These are phyloP conservation scores for Pezicula rhizophila DNA, from an alignment of 2,329 filamentous ascomycete genomes.

Conservation along the genomic window DNA sequence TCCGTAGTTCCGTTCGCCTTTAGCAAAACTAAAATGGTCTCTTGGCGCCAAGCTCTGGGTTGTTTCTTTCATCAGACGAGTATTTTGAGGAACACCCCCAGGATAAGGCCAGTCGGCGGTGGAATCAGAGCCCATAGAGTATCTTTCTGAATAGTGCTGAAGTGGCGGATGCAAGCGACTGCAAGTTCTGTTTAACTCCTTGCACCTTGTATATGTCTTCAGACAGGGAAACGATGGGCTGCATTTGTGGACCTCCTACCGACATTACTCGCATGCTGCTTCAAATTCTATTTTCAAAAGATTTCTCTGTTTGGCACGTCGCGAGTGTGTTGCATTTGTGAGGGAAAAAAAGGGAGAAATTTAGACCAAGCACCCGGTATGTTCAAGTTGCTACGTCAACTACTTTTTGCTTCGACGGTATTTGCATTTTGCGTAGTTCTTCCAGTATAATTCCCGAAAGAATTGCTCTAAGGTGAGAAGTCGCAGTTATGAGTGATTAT, in stretches of 20 bases:
- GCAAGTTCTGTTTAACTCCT: neutral
- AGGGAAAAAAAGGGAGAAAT: too few species aligned
- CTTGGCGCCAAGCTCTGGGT: neutral
- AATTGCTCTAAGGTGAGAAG: too few species aligned
- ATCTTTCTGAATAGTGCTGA: too few species aligned
- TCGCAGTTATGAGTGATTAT: neutral
- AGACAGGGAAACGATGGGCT: neutral
- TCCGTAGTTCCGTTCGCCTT: conserved; percentile 9
- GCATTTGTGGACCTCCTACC: neutral
- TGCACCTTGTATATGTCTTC: neutral
- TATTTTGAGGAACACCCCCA: conserved; percentile 1
- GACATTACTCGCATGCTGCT: neutral
- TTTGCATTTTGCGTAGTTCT: too few species aligned
- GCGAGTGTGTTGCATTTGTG: too few species aligned
- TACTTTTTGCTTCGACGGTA: too few species aligned
- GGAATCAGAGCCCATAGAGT: too few species aligned
- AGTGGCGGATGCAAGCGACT: neutral
- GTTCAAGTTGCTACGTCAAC: too few species aligned
- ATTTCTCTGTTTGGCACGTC: too few species aligned
- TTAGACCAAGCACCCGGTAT: too few species aligned
- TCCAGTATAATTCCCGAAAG: too few species aligned
- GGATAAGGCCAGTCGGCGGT: too few species aligned
- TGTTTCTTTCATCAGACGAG: conserved; percentile 2
- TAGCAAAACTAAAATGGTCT: conserved; percentile 2
- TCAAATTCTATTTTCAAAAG: neutral